Evolutionary conservation across 2,329 filamentous ascomycete species (phyloP).

Genomic region (Aspergillus calidoustus): DNA sequence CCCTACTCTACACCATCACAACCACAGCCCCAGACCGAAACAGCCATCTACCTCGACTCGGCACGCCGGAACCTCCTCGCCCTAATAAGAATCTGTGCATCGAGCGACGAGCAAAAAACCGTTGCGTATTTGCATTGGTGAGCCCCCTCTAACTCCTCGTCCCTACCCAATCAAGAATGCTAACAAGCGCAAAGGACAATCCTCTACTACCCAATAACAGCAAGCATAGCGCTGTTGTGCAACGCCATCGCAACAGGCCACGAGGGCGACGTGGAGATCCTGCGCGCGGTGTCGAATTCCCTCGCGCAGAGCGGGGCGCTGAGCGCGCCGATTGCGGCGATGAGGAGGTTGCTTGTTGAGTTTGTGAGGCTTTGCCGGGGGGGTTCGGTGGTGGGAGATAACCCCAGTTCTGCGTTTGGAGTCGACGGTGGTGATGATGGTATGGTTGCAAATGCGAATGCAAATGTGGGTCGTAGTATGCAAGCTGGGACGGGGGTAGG

Average conservation of each 20-base stretch:
- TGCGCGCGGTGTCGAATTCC: conserved; percentile 23
- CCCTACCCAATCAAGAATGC: neutral
- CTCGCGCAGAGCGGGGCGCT: conserved; percentile 20
- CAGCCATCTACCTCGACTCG: conserved; percentile 20
- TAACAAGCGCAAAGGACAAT: conserved; percentile 21
- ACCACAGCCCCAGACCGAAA: neutral
- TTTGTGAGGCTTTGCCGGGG: conserved; percentile 21
- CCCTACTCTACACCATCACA: neutral
- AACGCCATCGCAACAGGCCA: conserved; percentile 27
- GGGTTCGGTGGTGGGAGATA: neutral
- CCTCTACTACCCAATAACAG: conserved; percentile 28
- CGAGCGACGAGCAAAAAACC: conserved; percentile 21
- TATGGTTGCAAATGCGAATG: no score
- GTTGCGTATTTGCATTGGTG: conserved; percentile 28
- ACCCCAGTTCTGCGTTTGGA: neutral
- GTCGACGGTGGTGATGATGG: no score
- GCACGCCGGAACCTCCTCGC: conserved; percentile 26
- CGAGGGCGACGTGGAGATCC: conserved; percentile 25
- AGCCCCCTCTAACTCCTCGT: neutral
- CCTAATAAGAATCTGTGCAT: conserved; percentile 24
- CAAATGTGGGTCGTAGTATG: no score
- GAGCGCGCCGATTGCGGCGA: conserved; percentile 21
- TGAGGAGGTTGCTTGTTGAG: conserved; percentile 24
- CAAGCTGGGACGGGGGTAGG: no score
- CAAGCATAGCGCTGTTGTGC: conserved; percentile 29